Evolutionary conservation across 2,329 filamentous ascomycete species (phyloP), one percentile per base, ranked within the genome.

Genomic region (Xylariaceae sp.): DNA sequence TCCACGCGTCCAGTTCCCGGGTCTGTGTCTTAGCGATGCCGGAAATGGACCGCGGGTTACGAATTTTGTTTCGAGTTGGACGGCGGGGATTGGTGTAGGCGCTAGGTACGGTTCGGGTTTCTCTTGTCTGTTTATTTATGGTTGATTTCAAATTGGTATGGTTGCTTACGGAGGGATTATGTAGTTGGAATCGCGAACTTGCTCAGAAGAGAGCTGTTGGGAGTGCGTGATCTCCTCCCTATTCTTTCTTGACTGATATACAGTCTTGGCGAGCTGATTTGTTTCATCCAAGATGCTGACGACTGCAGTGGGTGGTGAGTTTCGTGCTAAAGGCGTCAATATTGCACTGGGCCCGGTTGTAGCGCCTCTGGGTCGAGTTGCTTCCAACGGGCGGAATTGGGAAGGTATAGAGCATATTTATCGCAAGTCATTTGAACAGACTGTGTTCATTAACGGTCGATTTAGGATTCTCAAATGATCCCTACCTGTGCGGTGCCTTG

Each of bases 291-390:
- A 5, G 13, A 30, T n/a, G 16, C 51, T 54, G 49, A 60, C 26
- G 7, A 16, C n/a, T 45, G 9, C 15, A 60, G 55, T 95, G 85
- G 90, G 85, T 2, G 74, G 77, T 53, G 90, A 95, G 69, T 88
- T 88, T 67, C 80, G 79, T 57, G 80, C 72, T 40, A 95, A 95
- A 69, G 90, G 90, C 46, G 83, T 90, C 30, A 87, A 95, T 66
- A 78, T 94, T 13, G 80, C 87, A 53, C 77, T 95, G 9, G 90
- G 89, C 0, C 90, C 90, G 2, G 88, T 88, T 0, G 83, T 89
- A 54, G 84, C 84, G 0, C 84, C 85, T 0, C 65, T 85, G 0
- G 85, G 85, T 9, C 75, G 84, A 2, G 74, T 84, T 45, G 80
- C 82, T 1, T 72, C 75, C 19, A 80, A 81, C 45, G 86, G 86